A percentile compares a stretch with the other conserved stretches of the same genome.
Evolutionary conservation across 495 filamentous ascomycete genomes (phyloP).

Genomic region (Penicillium lagena): DNA sequence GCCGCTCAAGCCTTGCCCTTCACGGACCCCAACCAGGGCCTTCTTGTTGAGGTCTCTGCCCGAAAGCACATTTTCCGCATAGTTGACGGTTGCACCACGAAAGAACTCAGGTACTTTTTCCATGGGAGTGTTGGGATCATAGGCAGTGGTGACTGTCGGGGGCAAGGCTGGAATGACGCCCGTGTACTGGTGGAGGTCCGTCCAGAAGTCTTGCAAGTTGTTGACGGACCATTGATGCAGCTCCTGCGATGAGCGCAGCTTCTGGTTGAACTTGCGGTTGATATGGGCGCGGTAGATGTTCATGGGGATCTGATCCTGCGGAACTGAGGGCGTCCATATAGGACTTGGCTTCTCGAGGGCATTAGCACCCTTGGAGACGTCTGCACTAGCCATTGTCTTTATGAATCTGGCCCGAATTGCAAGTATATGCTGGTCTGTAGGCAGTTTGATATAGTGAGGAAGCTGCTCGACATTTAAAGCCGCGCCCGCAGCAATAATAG

Average conservation of each 20-base stretch:
- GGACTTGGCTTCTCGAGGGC: neutral
- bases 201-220: conserved; percentile 15
- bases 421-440: no score
- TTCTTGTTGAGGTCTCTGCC: conserved; percentile 43
- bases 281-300: conserved; percentile 16
- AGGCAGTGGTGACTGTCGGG: conserved; percentile 34
- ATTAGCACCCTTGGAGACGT: neutral
- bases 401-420: no score
- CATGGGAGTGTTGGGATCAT: conserved; percentile 55
- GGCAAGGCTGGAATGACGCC: conserved; percentile 27
- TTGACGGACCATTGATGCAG: conserved; percentile 12
- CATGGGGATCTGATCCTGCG: conserved; percentile 11
- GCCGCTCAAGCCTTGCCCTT: conserved; percentile 53
- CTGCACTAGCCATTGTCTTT: no score
- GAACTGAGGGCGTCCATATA: conserved; percentile 7
- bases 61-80: conserved; percentile 64
- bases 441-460: no score
- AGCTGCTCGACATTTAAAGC: no score
- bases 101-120: conserved; percentile 56
- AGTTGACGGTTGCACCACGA: conserved; percentile 58
- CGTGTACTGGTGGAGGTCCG: conserved; percentile 12
- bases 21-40: conserved; percentile 57
- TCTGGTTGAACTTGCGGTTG: conserved; percentile 12
- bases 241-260: conserved; percentile 9
- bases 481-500: neutral